Conservation (phyloP, 2,329 filamentous ascomycete genomes). For the Microsporum ferrugineum region DNA sequence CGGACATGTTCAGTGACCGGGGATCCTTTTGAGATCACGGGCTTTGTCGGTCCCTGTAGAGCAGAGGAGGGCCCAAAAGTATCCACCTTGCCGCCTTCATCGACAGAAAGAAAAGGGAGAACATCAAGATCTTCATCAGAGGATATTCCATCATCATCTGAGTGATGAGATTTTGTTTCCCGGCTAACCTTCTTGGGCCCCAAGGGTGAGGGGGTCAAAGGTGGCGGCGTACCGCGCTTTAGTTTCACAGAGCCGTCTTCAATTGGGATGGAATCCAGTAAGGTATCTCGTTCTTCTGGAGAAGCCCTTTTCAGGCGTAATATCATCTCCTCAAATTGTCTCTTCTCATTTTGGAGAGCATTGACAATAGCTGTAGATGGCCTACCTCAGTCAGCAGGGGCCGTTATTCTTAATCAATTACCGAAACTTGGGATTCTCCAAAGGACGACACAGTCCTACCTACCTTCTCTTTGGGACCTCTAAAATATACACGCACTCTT, state of each 20-base stretch:
- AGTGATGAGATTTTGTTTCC: slow-evolving; percentile 7
- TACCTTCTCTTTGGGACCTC: slow-evolving; percentile 17
- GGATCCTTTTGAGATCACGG: slow-evolving; percentile 8
- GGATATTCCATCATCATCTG: slow-evolving; percentile 13
- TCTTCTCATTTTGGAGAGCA: slow-evolving; percentile 13
- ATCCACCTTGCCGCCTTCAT: slow-evolving; percentile 13
- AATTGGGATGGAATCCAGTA: slow-evolving; percentile 13
- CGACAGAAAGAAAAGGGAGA: slow-evolving; percentile 14
- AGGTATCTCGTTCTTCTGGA: slow-evolving; percentile 11
- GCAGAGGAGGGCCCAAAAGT: slow-evolving; percentile 14
- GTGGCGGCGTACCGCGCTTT: slow-evolving; percentile 3
- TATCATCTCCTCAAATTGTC: slow-evolving; percentile 12
- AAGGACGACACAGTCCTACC: background rate
- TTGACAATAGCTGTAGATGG: slow-evolving; percentile 16
- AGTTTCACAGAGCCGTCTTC: slow-evolving; percentile 11
- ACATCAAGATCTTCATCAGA: slow-evolving; percentile 15
- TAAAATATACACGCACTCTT: slow-evolving; percentile 15
- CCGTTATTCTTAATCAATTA: background rate
- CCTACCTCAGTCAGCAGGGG: slow-evolving; percentile 8
- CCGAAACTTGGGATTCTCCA: background rate
- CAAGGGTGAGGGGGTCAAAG: background rate
- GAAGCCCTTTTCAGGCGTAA: slow-evolving; percentile 12
- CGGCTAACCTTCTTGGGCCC: slow-evolving; percentile 3
- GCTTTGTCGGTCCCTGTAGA: slow-evolving; percentile 13
- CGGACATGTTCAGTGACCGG: slow-evolving; percentile 14